These are phyloP conservation scores for Fusarium abutilonis DNA, from an alignment of 2,329 filamentous ascomycete species.

Conservation along the genomic window DNA sequence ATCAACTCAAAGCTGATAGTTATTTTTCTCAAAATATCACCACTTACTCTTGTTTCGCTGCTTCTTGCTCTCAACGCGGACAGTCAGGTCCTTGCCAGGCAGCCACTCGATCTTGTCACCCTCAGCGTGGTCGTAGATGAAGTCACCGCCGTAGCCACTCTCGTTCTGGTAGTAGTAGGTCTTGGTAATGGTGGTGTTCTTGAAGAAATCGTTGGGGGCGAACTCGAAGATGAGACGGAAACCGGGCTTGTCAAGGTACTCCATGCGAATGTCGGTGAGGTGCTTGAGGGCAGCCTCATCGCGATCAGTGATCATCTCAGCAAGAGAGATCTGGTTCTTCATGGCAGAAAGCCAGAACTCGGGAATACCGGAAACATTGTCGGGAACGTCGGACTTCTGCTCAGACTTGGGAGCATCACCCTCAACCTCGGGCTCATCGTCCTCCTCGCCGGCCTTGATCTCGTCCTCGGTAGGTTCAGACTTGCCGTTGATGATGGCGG, in stretches of 20 bases:
- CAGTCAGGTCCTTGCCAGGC: conserved; percentile 88
- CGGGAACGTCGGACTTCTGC: conserved; percentile 65
- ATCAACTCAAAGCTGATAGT: background rate
- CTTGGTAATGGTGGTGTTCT: conserved; percentile 96
- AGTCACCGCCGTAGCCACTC: conserved; percentile 97
- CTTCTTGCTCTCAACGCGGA: conserved; percentile 98
- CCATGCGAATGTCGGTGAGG: conserved; percentile 94
- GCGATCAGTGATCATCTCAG: conserved; percentile 98
- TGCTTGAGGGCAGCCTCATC: conserved; percentile 94
- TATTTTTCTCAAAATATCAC: background rate
- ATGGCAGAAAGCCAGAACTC: conserved; percentile 99
- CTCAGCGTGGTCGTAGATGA: conserved; percentile 99
- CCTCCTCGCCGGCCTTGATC: conserved; percentile 84
- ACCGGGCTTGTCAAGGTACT: conserved; percentile 97
- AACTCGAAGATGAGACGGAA: conserved; percentile 99
- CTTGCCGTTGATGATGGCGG: conserved; percentile 88
- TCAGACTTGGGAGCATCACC: conserved; percentile 67
- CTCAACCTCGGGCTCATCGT: conserved; percentile 78
- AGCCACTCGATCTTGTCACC: conserved; percentile 99
- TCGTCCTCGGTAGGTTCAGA: conserved; percentile 88
- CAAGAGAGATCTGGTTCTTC: conserved; percentile 98
- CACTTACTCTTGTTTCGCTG: conserved; percentile 97
- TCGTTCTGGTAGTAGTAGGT: conserved; percentile 99
- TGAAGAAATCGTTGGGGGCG: conserved; percentile 93
- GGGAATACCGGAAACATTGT: conserved; percentile 80